Evolutionary conservation across 129 eudicot species (phyloP), one percentile per base, ranked within the genome.

Genomic region (Escallonia herrerae): DNA sequence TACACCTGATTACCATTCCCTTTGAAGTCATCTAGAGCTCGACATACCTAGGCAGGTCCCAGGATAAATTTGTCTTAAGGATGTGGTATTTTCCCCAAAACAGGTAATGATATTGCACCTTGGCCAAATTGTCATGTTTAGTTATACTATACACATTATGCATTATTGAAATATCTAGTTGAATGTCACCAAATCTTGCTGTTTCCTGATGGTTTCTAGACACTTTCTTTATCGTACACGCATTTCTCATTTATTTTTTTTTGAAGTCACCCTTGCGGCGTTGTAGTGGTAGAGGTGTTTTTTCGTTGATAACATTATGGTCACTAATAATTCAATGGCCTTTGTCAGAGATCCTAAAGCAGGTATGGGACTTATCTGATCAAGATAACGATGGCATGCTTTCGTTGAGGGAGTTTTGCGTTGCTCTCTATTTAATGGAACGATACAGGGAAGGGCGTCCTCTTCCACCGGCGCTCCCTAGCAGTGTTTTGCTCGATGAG

Each of bases 361-460:
- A 88, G 89, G 96, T 88, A 37, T 93, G 98, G 98, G 96, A 93
- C 76, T 74, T 93, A 58, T 84, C 93, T 10, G 98, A 93, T 74
- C 91, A 93, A 86, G 98, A 93, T 74, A 82, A 79, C 43, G 98
- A 93, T 73, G 86, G 95, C 84, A 93, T 93, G 98, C 98, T 93
- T 68, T 85, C 98, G 61, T 67, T 93, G 80, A 83, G 91, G 84
- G 98, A 93, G 69, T 93, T 93, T 63, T 93, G 98, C 45, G 64
- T 88, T 69, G 89, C 98, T 58, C 91, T 93, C 13, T 88, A 88
- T 74, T 65, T 88, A 66, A 93, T 93, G 98, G 98, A 93, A 73
- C 81, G 87, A 40, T 83, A 83, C 83, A 83, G 98, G 78, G 98
- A 89, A 80, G 98, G 98, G 15, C 85, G 82, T 2, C 73, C 79